These are phyloP conservation scores for Henckelia pumila DNA, from an alignment of 257 asterid genomes.

Conservation along the genomic window DNA sequence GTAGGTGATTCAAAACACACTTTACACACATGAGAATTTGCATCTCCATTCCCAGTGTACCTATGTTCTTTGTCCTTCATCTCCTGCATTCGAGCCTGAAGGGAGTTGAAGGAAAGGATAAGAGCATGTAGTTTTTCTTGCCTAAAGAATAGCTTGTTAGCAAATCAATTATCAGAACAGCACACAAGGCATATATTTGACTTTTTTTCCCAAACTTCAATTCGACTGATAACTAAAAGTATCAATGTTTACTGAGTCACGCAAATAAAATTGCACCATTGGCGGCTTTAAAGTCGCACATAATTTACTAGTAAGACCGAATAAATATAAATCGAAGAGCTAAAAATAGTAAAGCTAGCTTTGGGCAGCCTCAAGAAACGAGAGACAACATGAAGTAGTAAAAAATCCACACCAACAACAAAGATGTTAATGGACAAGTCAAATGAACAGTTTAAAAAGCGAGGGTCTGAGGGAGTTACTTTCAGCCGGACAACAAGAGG, in stretches of 20 bases:
- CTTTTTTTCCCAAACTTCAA: conserved; percentile 2
- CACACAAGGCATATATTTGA: not conserved
- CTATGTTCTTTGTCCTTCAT: conserved; percentile 84
- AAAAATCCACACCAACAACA: not conserved
- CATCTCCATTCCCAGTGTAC: conserved; percentile 68
- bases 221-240: not conserved
- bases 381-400: not conserved
- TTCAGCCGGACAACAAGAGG: conserved; percentile 86
- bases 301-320: not conserved
- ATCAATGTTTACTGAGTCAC: not conserved
- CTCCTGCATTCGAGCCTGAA: conserved; percentile 92
- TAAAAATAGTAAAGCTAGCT: conserved; percentile 1
- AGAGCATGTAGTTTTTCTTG: conserved; percentile 17
- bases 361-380: conserved; percentile 2
- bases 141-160: conserved; percentile 4
- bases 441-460: conserved; percentile 12
- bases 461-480: conserved; percentile 38
- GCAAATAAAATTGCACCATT: not conserved
- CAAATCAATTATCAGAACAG: not conserved
- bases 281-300: not conserved
- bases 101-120: conserved; percentile 13
- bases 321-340: not conserved
- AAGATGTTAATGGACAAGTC: not conserved
- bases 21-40: conserved; percentile 82
- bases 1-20: conserved; percentile 90